Conservation (phyloP, 1,139 yeast species). For the Taphrina wiesneri region DNA sequence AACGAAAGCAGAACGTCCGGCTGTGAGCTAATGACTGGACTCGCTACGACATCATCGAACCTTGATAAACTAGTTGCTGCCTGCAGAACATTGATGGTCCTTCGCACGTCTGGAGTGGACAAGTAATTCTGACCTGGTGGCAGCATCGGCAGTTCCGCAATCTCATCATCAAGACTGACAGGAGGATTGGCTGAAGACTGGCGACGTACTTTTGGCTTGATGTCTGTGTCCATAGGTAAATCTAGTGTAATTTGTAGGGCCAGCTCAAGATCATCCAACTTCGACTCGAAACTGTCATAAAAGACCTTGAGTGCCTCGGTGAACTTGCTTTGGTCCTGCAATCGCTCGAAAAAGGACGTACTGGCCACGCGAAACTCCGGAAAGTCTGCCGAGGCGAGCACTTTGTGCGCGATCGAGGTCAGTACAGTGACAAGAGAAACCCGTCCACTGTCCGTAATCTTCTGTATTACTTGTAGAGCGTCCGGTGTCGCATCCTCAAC, state of each 20-base stretch:
- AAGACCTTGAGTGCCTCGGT: neutral
- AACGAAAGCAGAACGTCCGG: slow-evolving; percentile 7
- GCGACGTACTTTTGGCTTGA: neutral
- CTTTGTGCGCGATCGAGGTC: slow-evolving; percentile 12
- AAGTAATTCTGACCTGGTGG: slow-evolving; percentile 4
- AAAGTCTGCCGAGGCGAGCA: slow-evolving; percentile 29
- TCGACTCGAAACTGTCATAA: neutral
- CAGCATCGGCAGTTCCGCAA: slow-evolving; percentile 18
- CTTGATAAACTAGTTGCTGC: slow-evolving; percentile 11
- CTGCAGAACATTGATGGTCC: slow-evolving; percentile 24
- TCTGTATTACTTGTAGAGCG: slow-evolving; percentile 46
- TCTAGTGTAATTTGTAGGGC: slow-evolving; percentile 26
- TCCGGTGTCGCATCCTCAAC: slow-evolving; percentile 39
- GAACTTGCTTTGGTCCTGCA: neutral
- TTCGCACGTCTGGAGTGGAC: slow-evolving; percentile 15
- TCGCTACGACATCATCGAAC: slow-evolving; percentile 14
- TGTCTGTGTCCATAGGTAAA: neutral
- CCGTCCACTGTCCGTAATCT: slow-evolving; percentile 9
- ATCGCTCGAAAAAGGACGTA: slow-evolving; percentile 4
- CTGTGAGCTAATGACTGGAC: neutral
- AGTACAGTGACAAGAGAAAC: slow-evolving; percentile 1
- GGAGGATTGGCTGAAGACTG: slow-evolving; percentile 7
- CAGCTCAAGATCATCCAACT: slow-evolving; percentile 16
- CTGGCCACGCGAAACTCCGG: slow-evolving; percentile 23
- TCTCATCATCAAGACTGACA: slow-evolving; percentile 6